A percentile compares a stretch with the other conserved stretches of the same genome.
Evolutionary conservation across 2,329 filamentous ascomycete species (phyloP).

Genomic region (Graphiopsis chlorocephala): DNA sequence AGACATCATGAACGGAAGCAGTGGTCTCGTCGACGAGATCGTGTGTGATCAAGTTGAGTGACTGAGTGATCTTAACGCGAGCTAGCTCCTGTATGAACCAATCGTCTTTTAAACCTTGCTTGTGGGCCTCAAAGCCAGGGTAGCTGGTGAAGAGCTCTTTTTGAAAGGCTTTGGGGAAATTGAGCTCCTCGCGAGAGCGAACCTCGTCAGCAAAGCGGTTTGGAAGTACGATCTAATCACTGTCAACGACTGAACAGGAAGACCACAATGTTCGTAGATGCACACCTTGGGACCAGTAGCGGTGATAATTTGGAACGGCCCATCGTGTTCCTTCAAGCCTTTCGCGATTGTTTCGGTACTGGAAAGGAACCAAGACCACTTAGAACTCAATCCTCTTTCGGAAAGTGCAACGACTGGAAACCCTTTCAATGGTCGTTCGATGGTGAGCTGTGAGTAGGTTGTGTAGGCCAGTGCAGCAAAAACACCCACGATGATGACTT

Average conservation of each 20-base stretch:
- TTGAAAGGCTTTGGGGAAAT: slow-evolving; percentile 21
- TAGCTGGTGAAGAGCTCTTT: slow-evolving; percentile 20
- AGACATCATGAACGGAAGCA: slow-evolving; percentile 20
- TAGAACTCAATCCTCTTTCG: slow-evolving; percentile 8
- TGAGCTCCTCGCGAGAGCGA: slow-evolving; percentile 19
- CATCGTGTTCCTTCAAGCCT: slow-evolving; percentile 13
- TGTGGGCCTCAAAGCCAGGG: slow-evolving; percentile 19
- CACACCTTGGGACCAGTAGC: slow-evolving; percentile 18
- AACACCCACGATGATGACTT: background rate
- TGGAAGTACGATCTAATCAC: slow-evolving; percentile 20
- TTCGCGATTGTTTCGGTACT: slow-evolving; percentile 6
- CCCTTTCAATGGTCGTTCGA: slow-evolving; percentile 1
- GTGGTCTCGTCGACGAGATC: slow-evolving; percentile 28
- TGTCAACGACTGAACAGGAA: background rate
- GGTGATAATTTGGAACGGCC: slow-evolving; percentile 21
- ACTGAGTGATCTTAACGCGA: slow-evolving; percentile 26
- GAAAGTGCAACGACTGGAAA: slow-evolving; percentile 7
- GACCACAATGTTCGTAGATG: background rate
- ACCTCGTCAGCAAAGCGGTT: slow-evolving; percentile 24
- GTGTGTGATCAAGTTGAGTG: slow-evolving; percentile 24
- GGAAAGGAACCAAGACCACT: background rate
- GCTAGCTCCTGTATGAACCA: slow-evolving; percentile 23
- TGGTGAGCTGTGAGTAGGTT: background rate
- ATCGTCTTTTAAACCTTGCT: slow-evolving; percentile 16
- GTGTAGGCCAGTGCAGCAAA: background rate